Evolutionary conservation across 495 filamentous ascomycete species (phyloP).

Genomic region (Tirmania nivea): DNA sequence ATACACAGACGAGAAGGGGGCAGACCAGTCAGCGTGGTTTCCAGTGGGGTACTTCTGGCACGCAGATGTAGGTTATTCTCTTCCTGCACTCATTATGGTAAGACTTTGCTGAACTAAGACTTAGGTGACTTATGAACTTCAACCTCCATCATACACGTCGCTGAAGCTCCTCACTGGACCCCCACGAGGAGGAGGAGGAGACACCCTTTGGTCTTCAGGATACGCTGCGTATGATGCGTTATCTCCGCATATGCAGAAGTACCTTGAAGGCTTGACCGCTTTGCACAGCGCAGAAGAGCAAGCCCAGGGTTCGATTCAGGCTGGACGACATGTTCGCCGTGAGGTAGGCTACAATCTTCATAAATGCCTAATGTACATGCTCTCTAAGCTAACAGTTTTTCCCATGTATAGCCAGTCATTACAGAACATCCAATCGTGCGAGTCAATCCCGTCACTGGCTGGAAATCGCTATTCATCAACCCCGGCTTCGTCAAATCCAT

Average conservation of each 20-base stretch:
- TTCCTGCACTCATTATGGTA: background rate
- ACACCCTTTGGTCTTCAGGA: constrained; percentile 54
- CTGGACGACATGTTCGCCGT: constrained; percentile 42
- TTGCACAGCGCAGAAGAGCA: constrained; percentile 52
- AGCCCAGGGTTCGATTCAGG: constrained; percentile 37
- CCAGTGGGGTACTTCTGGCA: constrained; percentile 38
- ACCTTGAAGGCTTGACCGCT: constrained; percentile 48
- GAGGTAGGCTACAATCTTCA: constrained; percentile 23
- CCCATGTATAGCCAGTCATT: constrained; percentile 3
- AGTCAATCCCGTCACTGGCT: constrained; percentile 50
- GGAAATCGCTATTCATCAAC: constrained; percentile 63
- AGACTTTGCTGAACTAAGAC: constrained; percentile 10
- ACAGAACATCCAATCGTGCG: constrained; percentile 47
- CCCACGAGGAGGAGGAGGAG: constrained; percentile 45
- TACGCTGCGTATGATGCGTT: constrained; percentile 52
- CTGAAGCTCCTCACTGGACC: constrained; percentile 49
- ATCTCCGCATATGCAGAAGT: constrained; percentile 44
- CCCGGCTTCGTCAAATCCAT: constrained; percentile 63
- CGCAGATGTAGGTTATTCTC: constrained; percentile 29
- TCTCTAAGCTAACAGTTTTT: too few species aligned
- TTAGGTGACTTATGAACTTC: constrained; percentile 43
- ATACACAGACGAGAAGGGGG: constrained; percentile 39
- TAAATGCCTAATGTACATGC: constrained; percentile 24
- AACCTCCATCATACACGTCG: constrained; percentile 57
- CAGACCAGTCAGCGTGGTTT: constrained; percentile 33